A percentile compares a stretch with the other conserved stretches of the same genome.
phyloP scores from a whole-genome alignment of 441 rosid species.

The Gossypium aridum region DNA sequence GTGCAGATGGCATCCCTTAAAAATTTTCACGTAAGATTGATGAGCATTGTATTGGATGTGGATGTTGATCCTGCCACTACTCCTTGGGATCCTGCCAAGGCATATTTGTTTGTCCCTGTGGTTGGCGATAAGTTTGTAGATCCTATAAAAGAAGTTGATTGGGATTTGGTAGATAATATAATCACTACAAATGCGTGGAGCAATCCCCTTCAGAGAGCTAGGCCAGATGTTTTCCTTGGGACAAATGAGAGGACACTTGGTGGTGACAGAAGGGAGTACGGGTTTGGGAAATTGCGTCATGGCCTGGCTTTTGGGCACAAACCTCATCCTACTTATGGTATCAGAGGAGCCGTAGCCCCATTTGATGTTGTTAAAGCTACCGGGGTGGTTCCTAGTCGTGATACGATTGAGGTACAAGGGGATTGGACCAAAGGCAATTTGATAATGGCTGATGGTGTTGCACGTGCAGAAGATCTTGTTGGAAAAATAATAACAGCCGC shows the following conservation, averaged over 20 bases:
- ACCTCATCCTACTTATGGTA: conserved; percentile 97
- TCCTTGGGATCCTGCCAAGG: conserved; percentile 99
- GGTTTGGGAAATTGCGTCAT: conserved; percentile 93
- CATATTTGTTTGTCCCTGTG: conserved; percentile 96
- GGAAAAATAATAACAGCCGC: conserved; percentile 97
- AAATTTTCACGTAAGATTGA: conserved; percentile 90
- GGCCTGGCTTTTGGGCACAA: conserved; percentile 84
- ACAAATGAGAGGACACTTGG: conserved; percentile 98
- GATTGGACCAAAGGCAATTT: conserved; percentile 51
- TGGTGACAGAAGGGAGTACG: conserved; percentile 98
- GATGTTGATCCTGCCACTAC: conserved; percentile 99
- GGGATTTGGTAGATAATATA: conserved; percentile 72
- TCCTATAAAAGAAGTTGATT: conserved; percentile 75
- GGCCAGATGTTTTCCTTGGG: conserved; percentile 98
- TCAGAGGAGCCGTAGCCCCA: conserved; percentile 97
- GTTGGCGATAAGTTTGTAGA: conserved; percentile 62
- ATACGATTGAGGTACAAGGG: conserved; percentile 31
- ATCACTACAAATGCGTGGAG: conserved; percentile 66
- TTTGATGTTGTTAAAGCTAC: conserved; percentile 94
- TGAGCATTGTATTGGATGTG: conserved; percentile 99
- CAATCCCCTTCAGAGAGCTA: conserved; percentile 98
- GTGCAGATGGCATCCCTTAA: conserved; percentile 95
- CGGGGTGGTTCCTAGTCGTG: conserved; percentile 76
- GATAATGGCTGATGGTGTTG: conserved; percentile 79
- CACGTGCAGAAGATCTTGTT: conserved; percentile 48